Conservation (phyloP, 2,329 filamentous ascomycete genomes). For the Penicillium olsonii region DNA sequence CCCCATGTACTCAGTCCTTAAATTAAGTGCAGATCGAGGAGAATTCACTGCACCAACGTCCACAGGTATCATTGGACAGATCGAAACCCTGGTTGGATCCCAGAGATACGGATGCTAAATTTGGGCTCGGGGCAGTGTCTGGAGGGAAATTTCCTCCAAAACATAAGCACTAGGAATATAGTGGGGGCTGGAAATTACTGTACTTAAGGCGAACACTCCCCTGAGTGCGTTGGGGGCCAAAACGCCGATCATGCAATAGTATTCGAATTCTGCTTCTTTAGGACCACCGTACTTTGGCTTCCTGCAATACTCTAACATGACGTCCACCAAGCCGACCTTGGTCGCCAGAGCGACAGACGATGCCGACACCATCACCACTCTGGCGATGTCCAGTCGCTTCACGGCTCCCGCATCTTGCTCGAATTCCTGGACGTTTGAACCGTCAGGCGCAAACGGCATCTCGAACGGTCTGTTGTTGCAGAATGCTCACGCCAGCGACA, state of each 20-base stretch:
- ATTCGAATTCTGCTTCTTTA: neutral
- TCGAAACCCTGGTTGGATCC: neutral
- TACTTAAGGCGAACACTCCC: neutral
- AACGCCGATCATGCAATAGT: neutral
- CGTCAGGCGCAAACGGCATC: neutral
- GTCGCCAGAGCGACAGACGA: neutral
- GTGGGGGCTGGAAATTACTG: neutral
- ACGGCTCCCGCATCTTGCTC: constrained; percentile 6
- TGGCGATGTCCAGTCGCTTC: constrained; percentile 5
- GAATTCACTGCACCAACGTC: too few relatives aligned
- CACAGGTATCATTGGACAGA: too few relatives aligned
- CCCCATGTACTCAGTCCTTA: too few relatives aligned
- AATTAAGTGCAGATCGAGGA: too few relatives aligned
- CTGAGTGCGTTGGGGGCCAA: neutral
- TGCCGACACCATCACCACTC: neutral
- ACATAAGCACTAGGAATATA: neutral
- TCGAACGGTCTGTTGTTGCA: neutral
- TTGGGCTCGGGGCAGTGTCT: neutral
- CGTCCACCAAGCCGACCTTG: neutral
- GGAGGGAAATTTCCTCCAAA: neutral
- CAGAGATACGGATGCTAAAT: neutral
- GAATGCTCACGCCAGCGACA: neutral
- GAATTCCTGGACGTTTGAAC: constrained; percentile 7
- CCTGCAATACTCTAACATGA: neutral
- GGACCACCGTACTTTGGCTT: neutral